Evolutionary conservation across 768 basidiomycete genomes (phyloP), one percentile per base, ranked within the genome.

Genomic region (Russula sp.): DNA sequence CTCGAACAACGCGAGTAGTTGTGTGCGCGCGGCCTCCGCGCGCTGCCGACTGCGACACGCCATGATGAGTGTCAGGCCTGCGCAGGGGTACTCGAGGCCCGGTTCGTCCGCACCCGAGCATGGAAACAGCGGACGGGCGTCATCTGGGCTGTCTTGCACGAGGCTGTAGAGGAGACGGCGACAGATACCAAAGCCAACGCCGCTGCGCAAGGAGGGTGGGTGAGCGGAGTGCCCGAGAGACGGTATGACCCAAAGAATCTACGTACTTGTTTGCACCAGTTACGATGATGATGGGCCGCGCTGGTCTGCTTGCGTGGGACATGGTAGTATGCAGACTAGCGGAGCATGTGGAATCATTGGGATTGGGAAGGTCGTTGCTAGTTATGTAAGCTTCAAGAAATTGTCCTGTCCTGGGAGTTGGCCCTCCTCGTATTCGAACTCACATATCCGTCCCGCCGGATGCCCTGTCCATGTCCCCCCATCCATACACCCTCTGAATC

Each of bases 181-280:
- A 75, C 90, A 92, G 49, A 89, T 87, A 13, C 89, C 90, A 71
- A 87, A 89, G 16, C 92, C 92, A 18, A 94, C 80, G 60, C 92
- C 92, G 44, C 91, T 94, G 71, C 37, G 32, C 7, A 11, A n/a
- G 11, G 42, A 4, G 32, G 3, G 40, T 47, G 20, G 22, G 22
- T 59, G n/a, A 52, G 58, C 32, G 1, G 42, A 40, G 31, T 32
- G 6, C 20, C 8, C 9, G 39, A 37, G n/a, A 34, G 32, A 27
- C 6, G 31, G 18, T 9, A 45, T 6, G 35, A 20, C 0, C 8
- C 11, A 10, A 13, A 22, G 35, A 34, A 7, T 3, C 8, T 2
- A 71, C 73, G 16, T 47, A 76, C 75, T 72, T 73, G 63, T 76
- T 76, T n/a, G 75, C 75, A 6, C 75, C 75, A 0, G 75, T 76